phyloP scores from a whole-genome alignment of 257 asterid genomes.

The Solanum pimpinellifolium region DNA sequence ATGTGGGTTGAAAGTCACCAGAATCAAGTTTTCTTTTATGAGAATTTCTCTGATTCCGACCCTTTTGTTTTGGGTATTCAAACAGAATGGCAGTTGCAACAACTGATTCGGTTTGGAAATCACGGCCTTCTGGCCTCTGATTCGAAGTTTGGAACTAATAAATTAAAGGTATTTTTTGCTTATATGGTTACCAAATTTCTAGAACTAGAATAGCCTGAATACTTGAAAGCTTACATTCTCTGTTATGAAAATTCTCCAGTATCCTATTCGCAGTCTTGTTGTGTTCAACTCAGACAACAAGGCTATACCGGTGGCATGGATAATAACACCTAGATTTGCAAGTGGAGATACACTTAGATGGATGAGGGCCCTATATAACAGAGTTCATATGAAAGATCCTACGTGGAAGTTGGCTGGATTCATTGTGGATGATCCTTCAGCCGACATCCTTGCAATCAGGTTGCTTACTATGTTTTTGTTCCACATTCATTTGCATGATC shows the following conservation, averaged over 20 bases:
- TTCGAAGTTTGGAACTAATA: conserved; percentile 79
- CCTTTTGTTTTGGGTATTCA: conserved; percentile 87
- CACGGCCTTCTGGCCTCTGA: conserved; percentile 63
- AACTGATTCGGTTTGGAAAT: conserved; percentile 85
- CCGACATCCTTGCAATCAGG: conserved; percentile 68
- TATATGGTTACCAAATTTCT: not conserved
- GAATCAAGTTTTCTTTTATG: conserved; percentile 62
- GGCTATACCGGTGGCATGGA: conserved; percentile 99
- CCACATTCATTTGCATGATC: not conserved
- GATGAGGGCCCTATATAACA: conserved; percentile 83
- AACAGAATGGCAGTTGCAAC: conserved; percentile 98
- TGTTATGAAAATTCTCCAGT: conserved; percentile 44
- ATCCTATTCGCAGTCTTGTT: conserved; percentile 86
- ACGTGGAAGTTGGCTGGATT: conserved; percentile 95
- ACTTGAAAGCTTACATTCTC: conserved; percentile 26
- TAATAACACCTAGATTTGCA: conserved; percentile 59
- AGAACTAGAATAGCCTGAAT: not conserved
- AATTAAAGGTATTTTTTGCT: conserved; percentile 55
- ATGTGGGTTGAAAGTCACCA: conserved; percentile 78
- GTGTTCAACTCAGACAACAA: conserved; percentile 94
- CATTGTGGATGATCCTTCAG: conserved; percentile 75
- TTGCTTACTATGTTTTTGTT: not conserved
- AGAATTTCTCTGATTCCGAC: conserved; percentile 71
- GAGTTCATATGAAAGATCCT: conserved; percentile 85
- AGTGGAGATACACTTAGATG: conserved; percentile 58